Conservation (phyloP, 768 basidiomycete species). For the Tulasnella sp. region DNA sequence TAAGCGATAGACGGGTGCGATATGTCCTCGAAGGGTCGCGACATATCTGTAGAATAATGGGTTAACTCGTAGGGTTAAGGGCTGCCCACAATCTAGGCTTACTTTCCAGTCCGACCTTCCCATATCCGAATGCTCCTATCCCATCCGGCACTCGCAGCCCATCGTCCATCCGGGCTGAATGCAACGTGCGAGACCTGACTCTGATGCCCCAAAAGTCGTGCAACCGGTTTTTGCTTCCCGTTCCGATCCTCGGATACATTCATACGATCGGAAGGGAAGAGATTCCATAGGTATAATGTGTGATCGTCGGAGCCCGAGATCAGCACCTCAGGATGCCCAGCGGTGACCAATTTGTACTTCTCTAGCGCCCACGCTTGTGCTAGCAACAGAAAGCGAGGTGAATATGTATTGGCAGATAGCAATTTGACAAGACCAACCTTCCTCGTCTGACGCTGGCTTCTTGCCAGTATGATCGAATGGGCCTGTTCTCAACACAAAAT, state of each 20-base stretch:
- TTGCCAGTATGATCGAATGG: constrained; percentile 86
- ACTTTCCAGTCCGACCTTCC: constrained; percentile 56
- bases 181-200: constrained; percentile 88
- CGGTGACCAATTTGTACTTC: constrained; percentile 64
- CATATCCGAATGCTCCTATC: constrained; percentile 86
- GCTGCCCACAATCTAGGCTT: constrained; percentile 16
- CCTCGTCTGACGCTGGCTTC: constrained; percentile 65
- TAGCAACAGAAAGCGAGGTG: constrained; percentile 25
- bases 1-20: constrained; percentile 87
- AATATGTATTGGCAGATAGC: neutral
- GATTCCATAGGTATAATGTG: constrained; percentile 92
- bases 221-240: constrained; percentile 53
- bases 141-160: constrained; percentile 85
- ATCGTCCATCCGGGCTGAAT: constrained; percentile 88
- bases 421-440: constrained; percentile 42
- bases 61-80: neutral
- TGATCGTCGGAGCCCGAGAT: constrained; percentile 98
- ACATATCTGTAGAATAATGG: constrained; percentile 50
- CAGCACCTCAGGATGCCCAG: constrained; percentile 60
- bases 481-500: constrained; percentile 88
- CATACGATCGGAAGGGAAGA: constrained; percentile 42
- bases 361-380: constrained; percentile 66
- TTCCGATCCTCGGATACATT: constrained; percentile 28
- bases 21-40: constrained; percentile 82
- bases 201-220: constrained; percentile 88